Evolutionary conservation across 202 grass and related monocot species (phyloP).

Genomic region (Miscanthus sacchariflorus): DNA sequence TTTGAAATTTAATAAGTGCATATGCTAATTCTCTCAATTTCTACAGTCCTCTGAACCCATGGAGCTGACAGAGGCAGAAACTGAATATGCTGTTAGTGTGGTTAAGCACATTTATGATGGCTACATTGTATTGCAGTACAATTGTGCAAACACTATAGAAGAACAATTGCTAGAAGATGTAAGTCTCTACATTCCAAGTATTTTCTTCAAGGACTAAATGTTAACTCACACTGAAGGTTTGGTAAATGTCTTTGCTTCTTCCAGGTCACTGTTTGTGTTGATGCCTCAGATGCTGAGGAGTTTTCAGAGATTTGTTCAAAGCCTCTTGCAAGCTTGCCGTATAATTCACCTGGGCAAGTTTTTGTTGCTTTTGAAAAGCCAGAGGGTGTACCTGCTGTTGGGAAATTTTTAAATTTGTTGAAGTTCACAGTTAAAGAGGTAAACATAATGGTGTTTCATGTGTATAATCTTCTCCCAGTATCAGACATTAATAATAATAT

Average conservation of each 20-base stretch:
- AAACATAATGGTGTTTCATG: constrained; percentile 2
- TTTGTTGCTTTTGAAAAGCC: constrained; percentile 88
- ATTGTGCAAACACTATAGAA: constrained; percentile 80
- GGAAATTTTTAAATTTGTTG: constrained; percentile 72
- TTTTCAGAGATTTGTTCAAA: constrained; percentile 71
- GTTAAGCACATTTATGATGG: constrained; percentile 79
- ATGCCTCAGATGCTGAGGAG: constrained; percentile 69
- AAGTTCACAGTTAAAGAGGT: constrained; percentile 85
- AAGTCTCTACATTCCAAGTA: constrained; percentile 32
- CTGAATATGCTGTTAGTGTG: constrained; percentile 79
- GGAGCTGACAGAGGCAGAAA: constrained; percentile 82
- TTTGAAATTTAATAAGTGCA: constrained; percentile 30
- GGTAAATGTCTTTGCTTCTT: constrained; percentile 41
- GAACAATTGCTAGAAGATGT: constrained; percentile 77
- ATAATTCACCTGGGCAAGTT: constrained; percentile 67
- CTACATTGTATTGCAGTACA: constrained; percentile 82
- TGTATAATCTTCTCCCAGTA: constrained; percentile 4
- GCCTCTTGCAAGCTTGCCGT: constrained; percentile 67
- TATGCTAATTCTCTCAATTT: constrained; percentile 44
- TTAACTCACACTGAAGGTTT: constrained; percentile 22
- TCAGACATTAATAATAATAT: background rate
- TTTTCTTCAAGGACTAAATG: constrained; percentile 35
- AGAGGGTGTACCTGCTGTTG: constrained; percentile 60
- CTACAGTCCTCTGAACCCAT: constrained; percentile 70
- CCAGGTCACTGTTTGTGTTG: constrained; percentile 75